A percentile compares a stretch with the other conserved stretches of the same genome.
phyloP scores from a whole-genome alignment of 192 early-diverging fungal genomes.

The Coemansia sp. region DNA sequence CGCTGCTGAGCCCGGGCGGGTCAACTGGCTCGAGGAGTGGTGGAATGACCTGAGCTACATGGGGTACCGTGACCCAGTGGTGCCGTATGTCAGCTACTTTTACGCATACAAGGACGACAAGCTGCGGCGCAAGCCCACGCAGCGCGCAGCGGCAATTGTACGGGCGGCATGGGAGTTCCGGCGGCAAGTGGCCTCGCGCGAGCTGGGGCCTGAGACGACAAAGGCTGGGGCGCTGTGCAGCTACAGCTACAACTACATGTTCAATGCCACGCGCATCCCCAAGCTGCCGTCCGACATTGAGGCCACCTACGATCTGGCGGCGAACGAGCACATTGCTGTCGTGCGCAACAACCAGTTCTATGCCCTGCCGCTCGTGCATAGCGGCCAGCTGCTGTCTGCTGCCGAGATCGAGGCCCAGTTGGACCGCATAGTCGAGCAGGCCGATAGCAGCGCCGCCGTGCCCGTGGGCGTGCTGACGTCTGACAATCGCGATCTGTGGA shows the following conservation, averaged over 20 bases:
- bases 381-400: constrained; percentile 79
- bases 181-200: constrained; percentile 69
- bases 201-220: constrained; percentile 80
- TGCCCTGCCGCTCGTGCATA: constrained; percentile 66
- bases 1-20: constrained; percentile 67
- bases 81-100: constrained; percentile 96
- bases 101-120: constrained; percentile 91
- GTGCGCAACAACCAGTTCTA: constrained; percentile 93
- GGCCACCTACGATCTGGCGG: constrained; percentile 64
- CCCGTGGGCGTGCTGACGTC: constrained; percentile 86
- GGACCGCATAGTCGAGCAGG: constrained; percentile 62
- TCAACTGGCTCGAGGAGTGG: constrained; percentile 96
- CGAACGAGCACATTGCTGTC: constrained; percentile 83
- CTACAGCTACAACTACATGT: constrained; percentile 94
- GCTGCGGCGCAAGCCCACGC: constrained; percentile 69
- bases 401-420: constrained; percentile 82
- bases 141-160: constrained; percentile 86
- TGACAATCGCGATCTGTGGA: constrained; percentile 95
- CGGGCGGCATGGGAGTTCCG: constrained; percentile 91
- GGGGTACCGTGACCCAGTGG: constrained; percentile 95
- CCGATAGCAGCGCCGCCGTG: constrained; percentile 66
- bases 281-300: constrained; percentile 81
- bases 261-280: constrained; percentile 93
- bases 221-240: constrained; percentile 79
- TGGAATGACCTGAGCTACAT: constrained; percentile 96